Conservation (phyloP, 257 asterid genomes). For the Ehretia macrophylla region DNA sequence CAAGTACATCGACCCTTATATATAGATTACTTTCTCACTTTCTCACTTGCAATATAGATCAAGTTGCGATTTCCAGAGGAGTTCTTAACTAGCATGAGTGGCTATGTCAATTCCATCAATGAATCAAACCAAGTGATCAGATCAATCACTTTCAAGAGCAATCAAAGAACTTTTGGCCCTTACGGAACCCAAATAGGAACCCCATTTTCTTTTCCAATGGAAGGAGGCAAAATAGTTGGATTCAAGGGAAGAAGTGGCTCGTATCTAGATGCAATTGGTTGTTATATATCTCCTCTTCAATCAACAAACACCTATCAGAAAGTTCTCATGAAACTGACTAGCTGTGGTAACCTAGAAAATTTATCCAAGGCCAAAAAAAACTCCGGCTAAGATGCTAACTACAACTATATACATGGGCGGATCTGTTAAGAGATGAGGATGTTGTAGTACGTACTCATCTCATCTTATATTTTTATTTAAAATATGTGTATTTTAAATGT, state of each 20-base stretch:
- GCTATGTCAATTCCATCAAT: slow-evolving; percentile 52
- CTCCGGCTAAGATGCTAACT: no score
- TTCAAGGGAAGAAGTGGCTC: slow-evolving; percentile 73
- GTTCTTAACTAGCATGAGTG: slow-evolving; percentile 38
- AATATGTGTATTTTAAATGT: no score
- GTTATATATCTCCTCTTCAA: no score
- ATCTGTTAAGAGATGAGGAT: no score
- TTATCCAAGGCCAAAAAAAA: no score
- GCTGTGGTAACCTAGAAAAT: slow-evolving; percentile 17
- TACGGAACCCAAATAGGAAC: slow-evolving; percentile 75
- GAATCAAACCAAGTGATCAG: slow-evolving; percentile 67
- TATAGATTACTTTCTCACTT: no score
- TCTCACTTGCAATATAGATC: slow-evolving; percentile 30
- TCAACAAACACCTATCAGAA: slow-evolving; percentile 15
- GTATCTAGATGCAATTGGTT: slow-evolving; percentile 69
- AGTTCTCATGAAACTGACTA: slow-evolving; percentile 39
- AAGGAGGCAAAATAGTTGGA: slow-evolving; percentile 73
- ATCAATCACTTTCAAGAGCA: slow-evolving; percentile 59
- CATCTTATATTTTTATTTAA: no score
- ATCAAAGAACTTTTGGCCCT: slow-evolving; percentile 57
- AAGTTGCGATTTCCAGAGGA: slow-evolving; percentile 71
- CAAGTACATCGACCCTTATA: no score
- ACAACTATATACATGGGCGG: no score
- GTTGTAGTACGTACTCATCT: no score
- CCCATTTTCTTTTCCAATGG: slow-evolving; percentile 63